Percentiles rank a stretch among this genome's conserved stretches.
phyloP scores from a whole-genome alignment of 306 rosid genomes.

The Gillenia trifoliata region DNA sequence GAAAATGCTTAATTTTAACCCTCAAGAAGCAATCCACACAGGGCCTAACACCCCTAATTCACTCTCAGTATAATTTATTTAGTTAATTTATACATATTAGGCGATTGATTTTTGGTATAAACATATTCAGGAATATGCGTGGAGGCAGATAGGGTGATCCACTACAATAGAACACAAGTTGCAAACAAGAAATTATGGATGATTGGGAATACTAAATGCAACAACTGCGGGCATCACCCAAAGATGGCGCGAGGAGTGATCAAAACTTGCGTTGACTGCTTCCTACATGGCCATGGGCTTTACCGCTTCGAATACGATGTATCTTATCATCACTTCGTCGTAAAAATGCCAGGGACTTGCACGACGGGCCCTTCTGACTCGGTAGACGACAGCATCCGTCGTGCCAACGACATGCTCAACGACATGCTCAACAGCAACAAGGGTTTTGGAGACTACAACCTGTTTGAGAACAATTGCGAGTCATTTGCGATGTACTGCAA shows the following conservation, averaged over 20 bases:
- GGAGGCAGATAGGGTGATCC: background rate
- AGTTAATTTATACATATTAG: no score
- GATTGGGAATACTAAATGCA: background rate
- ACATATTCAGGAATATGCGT: background rate
- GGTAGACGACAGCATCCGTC: background rate
- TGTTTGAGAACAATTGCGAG: background rate
- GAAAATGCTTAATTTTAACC: no score
- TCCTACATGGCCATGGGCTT: background rate
- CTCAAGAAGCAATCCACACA: no score
- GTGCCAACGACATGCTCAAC: background rate
- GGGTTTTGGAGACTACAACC: background rate
- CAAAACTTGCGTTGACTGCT: conserved; percentile 1
- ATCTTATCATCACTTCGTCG: background rate
- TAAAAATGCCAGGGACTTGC: background rate
- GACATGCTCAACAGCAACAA: background rate
- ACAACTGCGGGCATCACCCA: background rate
- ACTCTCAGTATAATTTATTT: no score
- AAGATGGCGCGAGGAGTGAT: background rate
- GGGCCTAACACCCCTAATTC: no score
- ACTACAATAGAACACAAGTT: background rate
- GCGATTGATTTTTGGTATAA: background rate
- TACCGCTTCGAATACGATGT: background rate
- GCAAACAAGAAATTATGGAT: no score
- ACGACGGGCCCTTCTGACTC: background rate
- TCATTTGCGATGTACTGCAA: background rate